Percentiles rank a stretch among this genome's conserved stretches.
Evolutionary conservation across 108 stramenopile genomes (phyloP).

Genomic region (Pseudonitzschia delicatissima): DNA sequence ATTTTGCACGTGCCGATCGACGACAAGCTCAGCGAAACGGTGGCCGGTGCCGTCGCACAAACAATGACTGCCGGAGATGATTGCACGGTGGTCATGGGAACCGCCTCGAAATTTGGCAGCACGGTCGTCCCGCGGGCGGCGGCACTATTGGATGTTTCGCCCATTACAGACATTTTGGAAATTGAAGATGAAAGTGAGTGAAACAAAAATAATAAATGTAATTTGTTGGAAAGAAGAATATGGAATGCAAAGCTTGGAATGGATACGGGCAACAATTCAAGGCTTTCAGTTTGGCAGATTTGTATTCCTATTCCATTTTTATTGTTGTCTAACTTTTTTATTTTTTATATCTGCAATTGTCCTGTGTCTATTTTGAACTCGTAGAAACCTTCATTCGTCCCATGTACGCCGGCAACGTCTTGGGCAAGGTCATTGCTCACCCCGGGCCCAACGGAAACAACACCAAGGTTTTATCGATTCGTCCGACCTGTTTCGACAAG

Average conservation of each 20-base stretch:
- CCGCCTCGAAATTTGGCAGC: conserved; percentile 87
- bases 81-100: conserved; percentile 78
- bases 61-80: conserved; percentile 27
- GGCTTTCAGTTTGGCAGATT: not conserved
- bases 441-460: conserved; percentile 12
- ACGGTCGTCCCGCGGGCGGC: conserved; percentile 95
- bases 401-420: conserved; percentile 99
- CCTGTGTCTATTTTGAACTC: too few relatives aligned
- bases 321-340: not conserved
- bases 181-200: conserved; percentile 78
- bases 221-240: too few relatives aligned
- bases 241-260: too few relatives aligned
- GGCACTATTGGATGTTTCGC: conserved; percentile 84
- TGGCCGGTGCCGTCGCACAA: conserved; percentile 58
- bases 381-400: conserved; percentile 93
- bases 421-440: conserved; percentile 86
- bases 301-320: not conserved
- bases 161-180: conserved; percentile 91
- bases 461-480: conserved; percentile 86
- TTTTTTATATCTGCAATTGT: too few relatives aligned
- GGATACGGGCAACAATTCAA: too few relatives aligned
- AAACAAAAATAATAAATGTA: not conserved
- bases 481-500: conserved; percentile 97
- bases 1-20: conserved; percentile 45
- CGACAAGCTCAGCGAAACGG: conserved; percentile 57